These are phyloP conservation scores for Fusarium equiseti DNA, from an alignment of 2,329 filamentous ascomycete genomes.

Conservation along the genomic window DNA sequence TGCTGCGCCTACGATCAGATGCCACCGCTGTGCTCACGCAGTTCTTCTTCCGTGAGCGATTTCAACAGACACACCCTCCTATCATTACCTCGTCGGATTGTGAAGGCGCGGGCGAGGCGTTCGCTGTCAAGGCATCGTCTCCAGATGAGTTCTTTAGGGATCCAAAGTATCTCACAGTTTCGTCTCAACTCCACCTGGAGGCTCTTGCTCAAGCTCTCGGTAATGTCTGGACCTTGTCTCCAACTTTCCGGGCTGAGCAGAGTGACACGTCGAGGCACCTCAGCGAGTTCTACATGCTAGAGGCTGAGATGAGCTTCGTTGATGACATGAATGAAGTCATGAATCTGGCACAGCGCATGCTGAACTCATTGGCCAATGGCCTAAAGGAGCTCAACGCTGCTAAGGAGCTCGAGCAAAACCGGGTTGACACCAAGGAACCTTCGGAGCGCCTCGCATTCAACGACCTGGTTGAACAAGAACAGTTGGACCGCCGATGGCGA, in stretches of 20 bases:
- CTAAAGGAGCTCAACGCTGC: constrained; percentile 58
- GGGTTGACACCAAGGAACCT: constrained; percentile 52
- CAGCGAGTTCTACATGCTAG: constrained; percentile 99
- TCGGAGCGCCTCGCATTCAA: constrained; percentile 59
- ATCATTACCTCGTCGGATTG: constrained; percentile 97
- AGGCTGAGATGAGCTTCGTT: constrained; percentile 87
- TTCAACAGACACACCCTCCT: constrained; percentile 89
- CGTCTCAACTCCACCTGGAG: constrained; percentile 93
- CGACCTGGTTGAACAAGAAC: constrained; percentile 56
- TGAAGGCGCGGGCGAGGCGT: constrained; percentile 95
- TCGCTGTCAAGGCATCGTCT: constrained; percentile 71
- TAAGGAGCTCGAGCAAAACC: constrained; percentile 57
- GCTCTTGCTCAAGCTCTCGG: constrained; percentile 89
- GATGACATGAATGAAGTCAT: constrained; percentile 78
- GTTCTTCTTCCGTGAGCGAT: constrained; percentile 79
- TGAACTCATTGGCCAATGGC: constrained; percentile 65
- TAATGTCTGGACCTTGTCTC: constrained; percentile 93
- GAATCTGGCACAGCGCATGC: constrained; percentile 82
- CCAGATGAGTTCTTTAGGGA: constrained; percentile 77
- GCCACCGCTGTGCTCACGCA: constrained; percentile 77
- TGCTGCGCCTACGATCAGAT: constrained; percentile 86
- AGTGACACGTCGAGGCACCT: constrained; percentile 94
- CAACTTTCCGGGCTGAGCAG: constrained; percentile 92
- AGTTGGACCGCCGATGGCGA: constrained; percentile 77
- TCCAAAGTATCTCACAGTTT: constrained; percentile 96